Evolutionary conservation across 345 rosid genomes (phyloP).

Genomic region (rapeseed (Brassica napus)): Da-Ae NC_063436.1:4949501-4950000

Average conservation of each 20-base stretch:
- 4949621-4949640: background rate
- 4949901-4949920: background rate
- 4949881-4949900: background rate
- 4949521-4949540: background rate
- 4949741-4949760: background rate
- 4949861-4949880: background rate
- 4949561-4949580: conserved; percentile 8
- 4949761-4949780: background rate
- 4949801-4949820: background rate
- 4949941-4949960: background rate
- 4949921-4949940: background rate
- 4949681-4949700: background rate
- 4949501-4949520: background rate
- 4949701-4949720: background rate
- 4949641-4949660: background rate
- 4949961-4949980: background rate
- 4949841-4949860: background rate
- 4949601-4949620: conserved; percentile 12
- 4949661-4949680: background rate
- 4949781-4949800: background rate
- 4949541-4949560: conserved; percentile 4
- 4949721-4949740: background rate
- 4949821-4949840: background rate
- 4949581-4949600: background rate
- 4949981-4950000: background rate